Evolutionary conservation across 257 asterid genomes (phyloP).

Genomic region (Verbena officinalis): DNA sequence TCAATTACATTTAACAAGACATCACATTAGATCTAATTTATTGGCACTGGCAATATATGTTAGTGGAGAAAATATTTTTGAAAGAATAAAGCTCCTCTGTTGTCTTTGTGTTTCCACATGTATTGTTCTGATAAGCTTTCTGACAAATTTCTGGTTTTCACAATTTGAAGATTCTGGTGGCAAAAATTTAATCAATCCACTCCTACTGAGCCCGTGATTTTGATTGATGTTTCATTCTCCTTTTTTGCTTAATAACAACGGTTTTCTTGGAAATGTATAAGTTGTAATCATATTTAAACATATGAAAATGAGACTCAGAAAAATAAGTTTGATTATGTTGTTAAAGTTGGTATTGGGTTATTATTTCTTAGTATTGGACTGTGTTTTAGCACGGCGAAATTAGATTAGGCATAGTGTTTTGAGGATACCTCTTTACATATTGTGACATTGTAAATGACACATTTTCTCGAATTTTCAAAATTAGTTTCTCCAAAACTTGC

Average conservation of each 20-base stretch:
- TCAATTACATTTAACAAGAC: background rate
- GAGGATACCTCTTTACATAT: too few species aligned
- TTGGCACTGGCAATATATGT: background rate
- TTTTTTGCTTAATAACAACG: background rate
- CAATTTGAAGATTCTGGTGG: slow-evolving; percentile 6
- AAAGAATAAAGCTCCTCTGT: background rate
- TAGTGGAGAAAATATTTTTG: background rate
- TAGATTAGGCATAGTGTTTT: background rate
- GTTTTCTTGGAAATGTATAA: too few species aligned
- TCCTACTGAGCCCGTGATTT: background rate
- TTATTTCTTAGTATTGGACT: background rate
- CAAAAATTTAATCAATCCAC: background rate
- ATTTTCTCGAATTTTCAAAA: background rate
- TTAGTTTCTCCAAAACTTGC: background rate
- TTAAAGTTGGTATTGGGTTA: background rate
- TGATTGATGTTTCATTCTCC: background rate
- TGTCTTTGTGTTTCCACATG: background rate
- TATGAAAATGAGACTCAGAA: too few species aligned
- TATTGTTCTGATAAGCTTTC: slow-evolving; percentile 8
- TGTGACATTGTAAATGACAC: too few species aligned
- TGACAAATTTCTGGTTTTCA: slow-evolving; percentile 4
- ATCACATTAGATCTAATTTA: slow-evolving; percentile 13
- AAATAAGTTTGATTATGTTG: background rate
- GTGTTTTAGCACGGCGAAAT: slow-evolving; percentile 11
- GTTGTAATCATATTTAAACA: too few species aligned